phyloP scores from a whole-genome alignment of 306 rosid species.

The Parietaria judaica region DNA sequence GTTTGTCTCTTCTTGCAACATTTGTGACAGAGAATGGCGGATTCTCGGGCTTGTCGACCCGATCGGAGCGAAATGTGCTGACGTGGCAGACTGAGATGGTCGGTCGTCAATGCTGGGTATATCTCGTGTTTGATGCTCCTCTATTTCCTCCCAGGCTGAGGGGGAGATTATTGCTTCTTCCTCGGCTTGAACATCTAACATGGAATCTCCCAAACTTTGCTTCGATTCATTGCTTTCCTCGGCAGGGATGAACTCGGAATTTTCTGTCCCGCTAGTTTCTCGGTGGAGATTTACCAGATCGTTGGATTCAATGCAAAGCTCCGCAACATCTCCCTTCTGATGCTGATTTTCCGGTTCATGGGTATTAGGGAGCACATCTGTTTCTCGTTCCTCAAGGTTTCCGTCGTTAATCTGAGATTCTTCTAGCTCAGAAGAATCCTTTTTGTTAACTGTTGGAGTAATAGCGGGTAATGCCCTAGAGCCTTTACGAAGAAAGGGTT shows the following conservation, averaged over 20 bases:
- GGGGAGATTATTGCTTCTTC: slow-evolving; percentile 75
- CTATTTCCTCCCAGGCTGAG: slow-evolving; percentile 82
- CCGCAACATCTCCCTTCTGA: slow-evolving; percentile 37
- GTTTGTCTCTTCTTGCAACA: slow-evolving; percentile 91
- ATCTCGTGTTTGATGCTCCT: slow-evolving; percentile 49
- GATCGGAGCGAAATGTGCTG: slow-evolving; percentile 35
- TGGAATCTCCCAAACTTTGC: slow-evolving; percentile 35
- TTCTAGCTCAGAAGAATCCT: slow-evolving; percentile 39
- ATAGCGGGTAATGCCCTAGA: slow-evolving; percentile 44
- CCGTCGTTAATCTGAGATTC: slow-evolving; percentile 36
- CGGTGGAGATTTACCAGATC: slow-evolving; percentile 34
- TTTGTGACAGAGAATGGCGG: slow-evolving; percentile 94
- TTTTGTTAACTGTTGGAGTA: slow-evolving; percentile 41
- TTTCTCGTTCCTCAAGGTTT: slow-evolving; percentile 43
- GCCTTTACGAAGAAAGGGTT: slow-evolving; percentile 83
- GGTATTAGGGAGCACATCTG: slow-evolving; percentile 36
- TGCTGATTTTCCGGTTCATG: slow-evolving; percentile 47
- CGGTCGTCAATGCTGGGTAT: slow-evolving; percentile 36
- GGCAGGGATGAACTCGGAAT: slow-evolving; percentile 33
- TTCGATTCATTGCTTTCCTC: slow-evolving; percentile 26
- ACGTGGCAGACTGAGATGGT: slow-evolving; percentile 39
- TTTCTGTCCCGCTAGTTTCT: slow-evolving; percentile 36
- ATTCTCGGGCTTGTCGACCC: slow-evolving; percentile 65
- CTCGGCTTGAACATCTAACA: slow-evolving; percentile 42
- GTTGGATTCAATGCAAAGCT: slow-evolving; percentile 37